These are phyloP conservation scores for Xylariales sp. DNA, from an alignment of 2,329 filamentous ascomycete species.

Conservation along the genomic window DNA sequence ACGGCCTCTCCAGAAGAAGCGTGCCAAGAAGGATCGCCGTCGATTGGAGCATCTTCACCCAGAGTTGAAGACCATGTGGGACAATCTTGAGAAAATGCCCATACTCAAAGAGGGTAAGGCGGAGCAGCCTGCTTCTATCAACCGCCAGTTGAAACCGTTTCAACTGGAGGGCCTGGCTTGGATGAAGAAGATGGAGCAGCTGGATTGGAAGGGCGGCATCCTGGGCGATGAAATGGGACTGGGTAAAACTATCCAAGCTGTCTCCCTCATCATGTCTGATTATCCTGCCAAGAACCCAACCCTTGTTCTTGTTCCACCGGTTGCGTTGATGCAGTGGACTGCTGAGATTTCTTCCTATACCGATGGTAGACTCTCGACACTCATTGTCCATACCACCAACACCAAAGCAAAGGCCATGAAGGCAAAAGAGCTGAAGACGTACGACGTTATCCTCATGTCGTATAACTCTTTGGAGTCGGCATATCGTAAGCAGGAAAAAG, in stretches of 20 bases:
- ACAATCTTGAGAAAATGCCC: slow-evolving; percentile 63
- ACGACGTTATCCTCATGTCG: slow-evolving; percentile 94
- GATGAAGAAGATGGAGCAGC: slow-evolving; percentile 89
- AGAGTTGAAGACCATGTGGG: slow-evolving; percentile 80
- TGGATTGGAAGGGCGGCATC: slow-evolving; percentile 80
- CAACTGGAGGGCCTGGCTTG: slow-evolving; percentile 91
- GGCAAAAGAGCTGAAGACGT: slow-evolving; percentile 70
- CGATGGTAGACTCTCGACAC: slow-evolving; percentile 81
- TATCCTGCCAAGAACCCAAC: slow-evolving; percentile 80
- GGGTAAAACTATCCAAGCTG: slow-evolving; percentile 97
- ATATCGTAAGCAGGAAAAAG: slow-evolving; percentile 87
- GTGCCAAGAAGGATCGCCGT: slow-evolving; percentile 46
- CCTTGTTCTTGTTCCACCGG: slow-evolving; percentile 85
- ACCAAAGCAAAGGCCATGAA: slow-evolving; percentile 74
- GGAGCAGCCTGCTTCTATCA: slow-evolving; percentile 72
- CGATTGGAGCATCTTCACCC: slow-evolving; percentile 76
- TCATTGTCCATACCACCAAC: slow-evolving; percentile 87
- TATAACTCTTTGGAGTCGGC: slow-evolving; percentile 91
- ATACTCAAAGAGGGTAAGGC: slow-evolving; percentile 60
- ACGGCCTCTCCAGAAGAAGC: background rate
- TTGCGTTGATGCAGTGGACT: slow-evolving; percentile 94
- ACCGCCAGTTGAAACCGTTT: slow-evolving; percentile 82
- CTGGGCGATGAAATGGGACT: slow-evolving; percentile 98
- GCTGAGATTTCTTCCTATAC: slow-evolving; percentile 78
- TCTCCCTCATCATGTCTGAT: slow-evolving; percentile 97